Base-by-base conservation (phyloP, 1,284 basidiomycete species). In the Hemileia vastatrix region DNA sequence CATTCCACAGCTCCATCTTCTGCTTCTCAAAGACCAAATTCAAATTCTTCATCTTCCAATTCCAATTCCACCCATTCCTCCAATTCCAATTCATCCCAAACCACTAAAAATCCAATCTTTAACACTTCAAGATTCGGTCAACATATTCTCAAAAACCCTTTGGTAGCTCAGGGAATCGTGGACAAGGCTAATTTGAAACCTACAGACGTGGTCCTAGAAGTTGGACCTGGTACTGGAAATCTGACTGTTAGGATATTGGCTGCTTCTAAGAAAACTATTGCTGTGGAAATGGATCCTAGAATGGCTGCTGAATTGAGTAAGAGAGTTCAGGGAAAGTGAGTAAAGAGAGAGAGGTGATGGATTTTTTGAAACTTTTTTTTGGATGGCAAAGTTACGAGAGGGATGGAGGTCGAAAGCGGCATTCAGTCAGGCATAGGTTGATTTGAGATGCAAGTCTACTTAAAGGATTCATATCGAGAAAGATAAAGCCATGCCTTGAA, bases 261-360 rank as follows among this genome's bases (percentile, higher is more conserved):
- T 71, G 88, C 91, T 77, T 88, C 88, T 66, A 93, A 94, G 74
- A 86, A 88, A 79, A 86, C 89, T 32, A 89, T 88, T 0, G 94
- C 92, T 0, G 85, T 97, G 33, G 95, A 98, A 55, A 95, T 97
- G 90, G 94, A 98, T 75, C 95, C 94, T 67, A 85, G 94, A 43
- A 97, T 97, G 94, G 94, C 93, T 19, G 92, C 93, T 51, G 94
- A 97, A 76, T 83, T 97, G 59, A 88, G 88, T 63, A 98, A 98
- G 78, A 86, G 94, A 69, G 92, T 98, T 1, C 88, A 97, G 80
- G 94, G 94, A 80, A 97, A 87, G 93, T 95, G 77, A 80, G 90
- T 86, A 54, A 11, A n/a, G n/a, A n/a, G n/a, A n/a, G n/a, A n/a
- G 27, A 27, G 27, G 27, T 27, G 27, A 27, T 27, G 27, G 27